Percentiles rank a stretch among this genome's conserved stretches.
phyloP scores from a whole-genome alignment of 179 eudicot genomes.

The Carnegiea gigantea region DNA sequence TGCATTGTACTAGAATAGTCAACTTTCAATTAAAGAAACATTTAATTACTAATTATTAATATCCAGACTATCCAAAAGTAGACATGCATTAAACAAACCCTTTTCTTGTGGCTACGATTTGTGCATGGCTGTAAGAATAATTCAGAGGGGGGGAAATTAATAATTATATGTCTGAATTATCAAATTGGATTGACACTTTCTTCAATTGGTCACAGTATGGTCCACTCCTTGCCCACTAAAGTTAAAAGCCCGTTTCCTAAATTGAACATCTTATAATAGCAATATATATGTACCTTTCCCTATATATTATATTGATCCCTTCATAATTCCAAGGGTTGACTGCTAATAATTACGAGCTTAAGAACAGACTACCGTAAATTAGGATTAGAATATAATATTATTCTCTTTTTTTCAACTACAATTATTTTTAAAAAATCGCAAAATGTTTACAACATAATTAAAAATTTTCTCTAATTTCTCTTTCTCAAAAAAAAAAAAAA shows the following conservation, averaged over 20 bases:
- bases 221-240: conserved; percentile 13
- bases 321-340: neutral
- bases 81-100: conserved; percentile 10
- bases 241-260: conserved; percentile 12
- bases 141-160: neutral
- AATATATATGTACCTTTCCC: neutral
- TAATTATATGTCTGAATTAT: neutral
- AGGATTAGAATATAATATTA: too few relatives aligned
- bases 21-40: neutral
- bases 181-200: conserved; percentile 25
- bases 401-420: too few relatives aligned
- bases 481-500: too few relatives aligned
- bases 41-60: neutral
- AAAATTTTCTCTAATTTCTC: too few relatives aligned
- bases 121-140: neutral
- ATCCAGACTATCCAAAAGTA: too few relatives aligned
- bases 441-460: too few relatives aligned
- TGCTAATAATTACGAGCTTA: neutral
- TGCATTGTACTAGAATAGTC: neutral
- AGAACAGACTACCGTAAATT: neutral
- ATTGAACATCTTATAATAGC: conserved; percentile 4
- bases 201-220: conserved; percentile 17
- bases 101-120: conserved; percentile 5
- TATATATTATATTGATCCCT: neutral
- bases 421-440: too few relatives aligned